Evolutionary conservation across 208 protist genomes (phyloP).

Genomic region (Angomonas ambiguus): DNA sequence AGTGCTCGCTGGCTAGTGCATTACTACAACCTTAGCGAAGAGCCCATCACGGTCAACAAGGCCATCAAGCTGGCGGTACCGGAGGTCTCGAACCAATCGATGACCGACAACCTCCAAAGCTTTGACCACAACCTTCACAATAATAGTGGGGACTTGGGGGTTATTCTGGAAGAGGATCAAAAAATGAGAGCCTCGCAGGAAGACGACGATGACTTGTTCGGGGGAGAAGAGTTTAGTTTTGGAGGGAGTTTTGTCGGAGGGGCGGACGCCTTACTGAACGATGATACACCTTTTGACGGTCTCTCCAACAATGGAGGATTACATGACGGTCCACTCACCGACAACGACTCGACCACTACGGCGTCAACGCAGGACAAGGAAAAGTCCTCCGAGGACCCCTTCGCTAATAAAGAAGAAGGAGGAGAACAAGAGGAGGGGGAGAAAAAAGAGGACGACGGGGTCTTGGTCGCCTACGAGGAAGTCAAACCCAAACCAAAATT

Average conservation of each 20-base stretch:
- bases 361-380: background rate
- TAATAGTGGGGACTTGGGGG: slow-evolving; percentile 61
- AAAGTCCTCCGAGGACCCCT: background rate
- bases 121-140: slow-evolving; percentile 47
- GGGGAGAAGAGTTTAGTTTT: background rate
- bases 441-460: background rate
- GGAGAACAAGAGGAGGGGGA: background rate
- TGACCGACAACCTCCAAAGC: background rate
- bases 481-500: background rate
- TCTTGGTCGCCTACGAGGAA: background rate
- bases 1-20: slow-evolving; percentile 82
- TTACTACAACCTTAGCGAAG: slow-evolving; percentile 75
- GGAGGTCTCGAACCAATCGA: slow-evolving; percentile 6
- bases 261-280: background rate
- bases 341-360: background rate
- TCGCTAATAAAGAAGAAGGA: no score
- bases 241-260: background rate
- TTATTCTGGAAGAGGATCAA: slow-evolving; percentile 55
- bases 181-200: slow-evolving; percentile 26
- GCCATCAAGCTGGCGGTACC: slow-evolving; percentile 16
- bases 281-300: background rate
- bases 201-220: background rate
- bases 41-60: slow-evolving; percentile 46
- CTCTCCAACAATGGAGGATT: no score
- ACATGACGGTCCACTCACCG: no score